Evolutionary conservation across 2,329 filamentous ascomycete genomes (phyloP).

Genomic region (Stemphylium beticola): DNA sequence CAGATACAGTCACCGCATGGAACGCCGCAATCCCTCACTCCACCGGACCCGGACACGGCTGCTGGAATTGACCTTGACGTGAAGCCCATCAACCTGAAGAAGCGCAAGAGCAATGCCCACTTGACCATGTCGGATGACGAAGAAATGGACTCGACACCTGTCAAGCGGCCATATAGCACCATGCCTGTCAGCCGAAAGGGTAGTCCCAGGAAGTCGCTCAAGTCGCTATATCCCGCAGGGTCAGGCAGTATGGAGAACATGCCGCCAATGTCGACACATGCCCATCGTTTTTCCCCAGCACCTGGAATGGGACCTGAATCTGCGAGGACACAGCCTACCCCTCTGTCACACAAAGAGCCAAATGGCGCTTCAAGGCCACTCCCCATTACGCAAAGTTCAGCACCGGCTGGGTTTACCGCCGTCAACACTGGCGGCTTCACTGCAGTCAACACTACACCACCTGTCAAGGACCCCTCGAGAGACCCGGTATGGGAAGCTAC

Average conservation of each 20-base stretch:
- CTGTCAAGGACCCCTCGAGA: slow-evolving; percentile 17
- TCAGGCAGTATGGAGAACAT: slow-evolving; percentile 34
- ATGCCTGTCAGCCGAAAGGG: slow-evolving; percentile 33
- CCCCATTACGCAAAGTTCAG: slow-evolving; percentile 13
- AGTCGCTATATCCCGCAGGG: slow-evolving; percentile 29
- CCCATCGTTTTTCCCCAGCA: slow-evolving; percentile 26
- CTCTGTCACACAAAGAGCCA: slow-evolving; percentile 38
- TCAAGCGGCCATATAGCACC: slow-evolving; percentile 39
- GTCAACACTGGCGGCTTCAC: slow-evolving; percentile 34
- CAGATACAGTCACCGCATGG: slow-evolving; percentile 35
- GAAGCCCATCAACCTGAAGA: slow-evolving; percentile 33
- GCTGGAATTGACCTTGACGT: slow-evolving; percentile 30
- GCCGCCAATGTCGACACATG: slow-evolving; percentile 31
- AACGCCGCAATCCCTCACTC: slow-evolving; percentile 38
- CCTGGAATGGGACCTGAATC: slow-evolving; percentile 27
- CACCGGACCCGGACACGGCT: slow-evolving; percentile 28
- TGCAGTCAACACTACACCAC: slow-evolving; percentile 29
- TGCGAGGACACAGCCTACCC: slow-evolving; percentile 33
- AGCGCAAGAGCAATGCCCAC: slow-evolving; percentile 44
- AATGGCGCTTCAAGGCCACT: slow-evolving; percentile 32
- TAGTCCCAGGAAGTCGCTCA: slow-evolving; percentile 40
- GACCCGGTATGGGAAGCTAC: slow-evolving; percentile 21
- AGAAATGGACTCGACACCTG: slow-evolving; percentile 29
- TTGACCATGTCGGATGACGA: slow-evolving; percentile 41
- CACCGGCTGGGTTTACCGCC: slow-evolving; percentile 30